These are phyloP conservation scores for Entonaema liquescens DNA, from an alignment of 495 filamentous ascomycete species.

Conservation along the genomic window DNA sequence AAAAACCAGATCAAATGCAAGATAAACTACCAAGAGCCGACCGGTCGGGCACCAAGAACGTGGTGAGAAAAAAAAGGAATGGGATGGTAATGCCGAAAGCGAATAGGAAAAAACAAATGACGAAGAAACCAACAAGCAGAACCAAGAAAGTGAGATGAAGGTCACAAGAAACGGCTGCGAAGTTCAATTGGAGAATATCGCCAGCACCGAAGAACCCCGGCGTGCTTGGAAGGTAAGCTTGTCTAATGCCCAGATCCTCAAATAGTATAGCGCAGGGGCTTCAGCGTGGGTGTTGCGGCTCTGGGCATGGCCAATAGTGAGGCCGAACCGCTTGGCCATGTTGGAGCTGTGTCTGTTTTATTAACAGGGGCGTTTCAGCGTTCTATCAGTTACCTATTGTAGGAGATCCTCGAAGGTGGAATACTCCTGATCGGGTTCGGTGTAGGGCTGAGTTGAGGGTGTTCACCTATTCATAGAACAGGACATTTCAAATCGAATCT, in stretches of 20 bases:
- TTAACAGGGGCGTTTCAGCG: constrained; percentile 29
- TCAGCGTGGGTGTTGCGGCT: constrained; percentile 31
- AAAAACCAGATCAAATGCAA: background rate
- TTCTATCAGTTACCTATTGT: background rate
- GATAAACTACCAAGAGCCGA: constrained; percentile 29
- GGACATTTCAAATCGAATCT: background rate
- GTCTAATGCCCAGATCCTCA: constrained; percentile 30
- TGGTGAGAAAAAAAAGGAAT: constrained; percentile 9
- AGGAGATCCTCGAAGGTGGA: background rate
- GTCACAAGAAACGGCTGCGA: constrained; percentile 31
- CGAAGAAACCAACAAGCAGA: constrained; percentile 20
- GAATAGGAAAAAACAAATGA: constrained; percentile 17
- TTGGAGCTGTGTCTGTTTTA: constrained; percentile 16
- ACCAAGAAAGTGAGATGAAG: constrained; percentile 28
- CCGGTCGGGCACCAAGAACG: constrained; percentile 24
- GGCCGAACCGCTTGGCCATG: constrained; percentile 5
- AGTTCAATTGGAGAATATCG: constrained; percentile 38
- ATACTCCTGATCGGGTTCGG: background rate
- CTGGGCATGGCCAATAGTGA: constrained; percentile 29
- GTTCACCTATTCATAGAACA: background rate
- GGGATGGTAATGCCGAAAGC: background rate
- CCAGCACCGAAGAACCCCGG: constrained; percentile 13
- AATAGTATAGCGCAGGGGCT: constrained; percentile 34
- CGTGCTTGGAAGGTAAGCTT: constrained; percentile 7
- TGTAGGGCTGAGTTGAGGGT: background rate